Evolutionary conservation across 1,139 yeast genomes (phyloP), one percentile per base, ranked within the genome.

Genomic region (Geotrichum aggregatum): DNA sequence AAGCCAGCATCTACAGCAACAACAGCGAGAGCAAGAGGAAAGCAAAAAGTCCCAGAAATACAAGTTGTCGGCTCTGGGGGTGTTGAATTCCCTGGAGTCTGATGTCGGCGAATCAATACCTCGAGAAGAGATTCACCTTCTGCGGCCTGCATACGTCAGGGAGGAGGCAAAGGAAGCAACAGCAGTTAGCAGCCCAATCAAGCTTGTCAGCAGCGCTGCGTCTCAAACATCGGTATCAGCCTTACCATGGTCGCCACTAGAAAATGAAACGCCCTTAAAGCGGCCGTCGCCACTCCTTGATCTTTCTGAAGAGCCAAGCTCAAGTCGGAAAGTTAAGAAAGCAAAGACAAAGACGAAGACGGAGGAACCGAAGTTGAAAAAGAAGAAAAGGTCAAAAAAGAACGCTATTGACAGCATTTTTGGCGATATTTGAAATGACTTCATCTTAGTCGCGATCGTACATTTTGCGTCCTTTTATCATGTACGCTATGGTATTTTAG

Each of bases 371-470:
- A 42, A 50, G 39, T 16, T 26, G 11, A 45, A 47, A 24, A 50
- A 50, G 26, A 39, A 21, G 31, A 50, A 50, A 40, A 50, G 46
- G 39, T 33, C 44, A n/a, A 45, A 47, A 24, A 50, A 50, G 26
- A 50, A 46, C 28, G 54, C 49, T 2, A 39, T 50, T 14, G 54
- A 50, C 16, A 41, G 39, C 28, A 46, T 50, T 7, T 50, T 50
- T 30, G 54, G 54, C 21, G 44, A 22, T 10, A 31, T 43, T 19
- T 43, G 19, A 43, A 14, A 26, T n/a, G n/a, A n/a, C n/a, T n/a
- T n/a, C n/a, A n/a, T n/a, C n/a, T n/a, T n/a, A n/a, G n/a, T n/a
- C n/a, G n/a, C n/a, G n/a, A n/a, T n/a, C n/a, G n/a, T n/a, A n/a
- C n/a, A n/a, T n/a, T n/a, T n/a, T n/a, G n/a, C n/a, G n/a, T n/a